A percentile compares a stretch with the other conserved stretches of the same genome.
Evolutionary conservation across 2,329 filamentous ascomycete species (phyloP).

Genomic region (Cladosporium sp.): DNA sequence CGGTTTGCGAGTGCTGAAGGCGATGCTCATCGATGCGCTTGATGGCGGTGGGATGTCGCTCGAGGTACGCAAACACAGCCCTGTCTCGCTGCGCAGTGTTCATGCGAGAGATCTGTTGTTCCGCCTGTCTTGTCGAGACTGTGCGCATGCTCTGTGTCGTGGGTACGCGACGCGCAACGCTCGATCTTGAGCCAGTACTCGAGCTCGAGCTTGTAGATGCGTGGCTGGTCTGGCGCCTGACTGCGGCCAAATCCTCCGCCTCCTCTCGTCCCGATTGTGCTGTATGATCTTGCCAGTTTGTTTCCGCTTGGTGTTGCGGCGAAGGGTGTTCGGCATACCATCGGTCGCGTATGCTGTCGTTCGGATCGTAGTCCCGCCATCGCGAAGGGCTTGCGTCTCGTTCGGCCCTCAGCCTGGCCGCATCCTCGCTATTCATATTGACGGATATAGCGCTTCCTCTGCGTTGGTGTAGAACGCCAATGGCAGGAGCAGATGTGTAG

Average conservation of each 20-base stretch:
- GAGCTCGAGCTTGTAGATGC: conserved; percentile 1
- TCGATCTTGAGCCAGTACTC: background rate
- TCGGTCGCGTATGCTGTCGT: background rate
- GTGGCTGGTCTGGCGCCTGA: background rate
- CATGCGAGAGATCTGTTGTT: conserved; percentile 9
- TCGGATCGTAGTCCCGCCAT: conserved; percentile 11
- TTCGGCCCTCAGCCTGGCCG: conserved; percentile 7
- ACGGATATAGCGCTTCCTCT: background rate
- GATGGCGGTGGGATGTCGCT: conserved; percentile 62
- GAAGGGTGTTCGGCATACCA: conserved; percentile 5
- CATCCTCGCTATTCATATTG: conserved; percentile 11
- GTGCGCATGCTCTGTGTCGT: conserved; percentile 3
- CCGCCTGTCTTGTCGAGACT: conserved; percentile 6
- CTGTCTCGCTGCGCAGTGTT: conserved; percentile 38
- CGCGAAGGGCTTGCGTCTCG: conserved; percentile 8
- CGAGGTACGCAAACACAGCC: conserved; percentile 41
- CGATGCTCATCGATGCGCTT: conserved; percentile 64
- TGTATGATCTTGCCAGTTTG: background rate
- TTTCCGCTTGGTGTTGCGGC: background rate
- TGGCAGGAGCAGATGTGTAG: too few relatives aligned
- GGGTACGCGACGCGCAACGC: background rate
- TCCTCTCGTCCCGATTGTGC: conserved; percentile 1
- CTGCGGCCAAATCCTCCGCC: conserved; percentile 3
- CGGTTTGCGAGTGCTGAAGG: conserved; percentile 65
- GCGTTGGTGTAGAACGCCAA: background rate